These are phyloP conservation scores for Curvularia sp. DNA, from an alignment of 2,329 filamentous ascomycete species.

Conservation along the genomic window DNA sequence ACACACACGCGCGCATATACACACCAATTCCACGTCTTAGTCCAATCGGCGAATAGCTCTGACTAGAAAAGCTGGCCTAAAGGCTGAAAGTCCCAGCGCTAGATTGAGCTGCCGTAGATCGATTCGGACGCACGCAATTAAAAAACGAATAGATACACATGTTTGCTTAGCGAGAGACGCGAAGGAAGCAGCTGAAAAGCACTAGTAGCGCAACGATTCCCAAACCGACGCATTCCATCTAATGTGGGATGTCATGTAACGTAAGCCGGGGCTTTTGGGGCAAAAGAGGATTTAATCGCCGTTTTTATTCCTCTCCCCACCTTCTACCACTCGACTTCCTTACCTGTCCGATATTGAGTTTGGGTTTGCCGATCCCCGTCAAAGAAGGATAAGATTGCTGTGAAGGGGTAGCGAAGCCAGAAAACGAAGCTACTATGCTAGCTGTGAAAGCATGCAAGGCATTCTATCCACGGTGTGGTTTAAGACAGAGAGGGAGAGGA, in stretches of 20 bases:
- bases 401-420: neutral
- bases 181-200: neutral
- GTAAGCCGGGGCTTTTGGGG: neutral
- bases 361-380: neutral
- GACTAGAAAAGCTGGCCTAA: neutral
- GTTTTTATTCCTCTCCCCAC: too few species aligned
- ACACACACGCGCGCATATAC: too few species aligned
- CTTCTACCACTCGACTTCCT: neutral
- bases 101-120: neutral
- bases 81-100: neutral
- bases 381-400: too few species aligned
- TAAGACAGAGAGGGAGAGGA: neutral
- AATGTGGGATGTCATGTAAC: neutral
- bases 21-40: neutral
- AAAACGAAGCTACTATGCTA: neutral
- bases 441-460: neutral
- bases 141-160: neutral
- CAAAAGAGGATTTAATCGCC: neutral
- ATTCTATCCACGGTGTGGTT: neutral
- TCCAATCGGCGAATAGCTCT: neutral
- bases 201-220: neutral
- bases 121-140: neutral
- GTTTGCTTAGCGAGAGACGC: neutral
- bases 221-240: neutral
- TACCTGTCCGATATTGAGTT: neutral